A percentile compares a stretch with the other conserved stretches of the same genome.
Conservation (phyloP, 2,329 filamentous ascomycete genomes). For the Penicillium sp. region DNA sequence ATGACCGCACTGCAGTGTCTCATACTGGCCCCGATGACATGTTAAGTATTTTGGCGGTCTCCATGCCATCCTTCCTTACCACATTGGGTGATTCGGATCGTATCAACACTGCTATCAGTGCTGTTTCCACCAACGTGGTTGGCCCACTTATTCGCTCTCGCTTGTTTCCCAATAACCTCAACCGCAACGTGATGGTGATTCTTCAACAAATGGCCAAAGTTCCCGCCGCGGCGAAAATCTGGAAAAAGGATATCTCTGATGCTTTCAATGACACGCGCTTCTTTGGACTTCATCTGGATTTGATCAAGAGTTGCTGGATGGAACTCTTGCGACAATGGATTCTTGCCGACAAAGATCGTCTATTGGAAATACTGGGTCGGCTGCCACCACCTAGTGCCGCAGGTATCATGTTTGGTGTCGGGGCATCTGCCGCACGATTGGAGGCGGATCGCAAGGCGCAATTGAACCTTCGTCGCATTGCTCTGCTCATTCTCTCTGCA, state of each 20-base stretch:
- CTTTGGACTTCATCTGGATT: conserved; percentile 68
- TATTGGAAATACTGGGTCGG: conserved; percentile 77
- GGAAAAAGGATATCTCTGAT: conserved; percentile 90
- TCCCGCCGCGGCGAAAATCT: conserved; percentile 79
- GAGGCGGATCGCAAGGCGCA: conserved; percentile 94
- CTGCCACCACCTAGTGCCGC: conserved; percentile 86
- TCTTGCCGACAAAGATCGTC: conserved; percentile 81
- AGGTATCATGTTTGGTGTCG: conserved; percentile 97
- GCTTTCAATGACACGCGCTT: conserved; percentile 89
- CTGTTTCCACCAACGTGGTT: conserved; percentile 82
- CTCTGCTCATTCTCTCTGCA: conserved; percentile 76
- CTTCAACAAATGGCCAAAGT: conserved; percentile 77
- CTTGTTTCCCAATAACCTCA: conserved; percentile 82
- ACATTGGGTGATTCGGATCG: conserved; percentile 86
- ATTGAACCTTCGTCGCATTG: conserved; percentile 80
- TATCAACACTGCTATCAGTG: conserved; percentile 73
- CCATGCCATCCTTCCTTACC: conserved; percentile 78
- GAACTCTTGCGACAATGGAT: conserved; percentile 82
- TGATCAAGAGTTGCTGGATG: conserved; percentile 78
- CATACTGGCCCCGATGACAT: conserved; percentile 70
- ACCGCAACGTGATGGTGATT: conserved; percentile 69
- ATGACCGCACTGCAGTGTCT: conserved; percentile 43
- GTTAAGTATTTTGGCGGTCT: conserved; percentile 74
- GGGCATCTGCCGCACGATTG: conserved; percentile 87
- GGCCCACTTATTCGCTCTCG: conserved; percentile 81